phyloP scores from a whole-genome alignment of 1,139 yeast species.

The Lodderomyces theae region DNA sequence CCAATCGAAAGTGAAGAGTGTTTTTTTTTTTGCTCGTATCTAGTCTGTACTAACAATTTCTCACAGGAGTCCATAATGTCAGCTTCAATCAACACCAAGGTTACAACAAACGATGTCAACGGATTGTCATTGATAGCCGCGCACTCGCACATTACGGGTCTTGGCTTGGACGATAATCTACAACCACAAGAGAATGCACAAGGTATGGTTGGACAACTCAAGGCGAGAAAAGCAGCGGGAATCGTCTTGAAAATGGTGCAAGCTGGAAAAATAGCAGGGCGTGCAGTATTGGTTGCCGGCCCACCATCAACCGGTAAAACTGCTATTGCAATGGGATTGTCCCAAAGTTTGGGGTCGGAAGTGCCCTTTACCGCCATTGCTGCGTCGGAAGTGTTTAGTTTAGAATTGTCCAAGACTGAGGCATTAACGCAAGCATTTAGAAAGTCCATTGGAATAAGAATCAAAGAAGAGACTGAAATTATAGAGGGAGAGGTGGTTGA shows the following conservation, averaged over 20 bases:
- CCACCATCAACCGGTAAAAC: constrained; percentile 99
- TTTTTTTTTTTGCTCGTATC: background rate
- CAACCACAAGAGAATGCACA: constrained; percentile 78
- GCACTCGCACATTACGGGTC: constrained; percentile 93
- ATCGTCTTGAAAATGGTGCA: constrained; percentile 89
- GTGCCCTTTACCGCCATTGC: constrained; percentile 96
- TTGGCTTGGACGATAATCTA: constrained; percentile 88
- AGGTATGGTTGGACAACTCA: constrained; percentile 97
- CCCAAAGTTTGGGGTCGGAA: constrained; percentile 84
- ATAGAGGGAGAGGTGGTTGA: constrained; percentile 99
- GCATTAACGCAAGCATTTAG: constrained; percentile 94
- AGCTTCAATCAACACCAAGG: constrained; percentile 35
- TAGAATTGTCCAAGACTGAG: constrained; percentile 92
- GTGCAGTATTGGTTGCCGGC: constrained; percentile 94
- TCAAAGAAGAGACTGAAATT: constrained; percentile 94
- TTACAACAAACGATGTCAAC: constrained; percentile 43
- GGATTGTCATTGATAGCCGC: constrained; percentile 84
- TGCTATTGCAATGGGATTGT: constrained; percentile 95
- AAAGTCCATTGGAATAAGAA: constrained; percentile 90
- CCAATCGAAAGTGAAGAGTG: background rate
- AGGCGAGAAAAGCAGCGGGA: constrained; percentile 96
- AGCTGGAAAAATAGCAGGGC: constrained; percentile 92
- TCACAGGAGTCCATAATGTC: background rate
- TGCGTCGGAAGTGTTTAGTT: constrained; percentile 88
- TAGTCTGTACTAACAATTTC: background rate